Evolutionary conservation across 2,329 filamentous ascomycete genomes (phyloP), one percentile per base, ranked within the genome.

Genomic region (Penicillium polonicum): DNA sequence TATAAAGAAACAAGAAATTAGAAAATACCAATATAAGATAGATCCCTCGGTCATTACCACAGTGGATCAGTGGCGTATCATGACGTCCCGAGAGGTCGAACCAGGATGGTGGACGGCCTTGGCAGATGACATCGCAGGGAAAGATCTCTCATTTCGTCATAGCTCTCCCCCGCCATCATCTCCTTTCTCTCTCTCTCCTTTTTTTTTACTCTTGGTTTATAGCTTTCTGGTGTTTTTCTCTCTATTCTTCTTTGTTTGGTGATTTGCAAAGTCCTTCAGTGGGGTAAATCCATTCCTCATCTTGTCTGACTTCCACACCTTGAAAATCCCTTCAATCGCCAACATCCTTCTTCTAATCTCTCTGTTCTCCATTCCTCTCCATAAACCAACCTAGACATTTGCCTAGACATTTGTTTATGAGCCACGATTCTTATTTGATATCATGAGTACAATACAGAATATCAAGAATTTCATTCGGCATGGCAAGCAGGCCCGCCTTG

Each of bases 391-490:
- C 9, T 12, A 19, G 10, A 44, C 25, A 41, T 10, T 8, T 27
- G 12, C 4, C 19, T 12, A 19, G 10, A 44, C 25, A 41, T 10
- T 8, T 27, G 12, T 41, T 60, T 17, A 45, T 25, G 45, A 50
- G 43, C 38, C 55, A 58, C 46, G 50, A 56, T 60, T 65, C 5
- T 21, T 53, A 13, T 48, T 31, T 21, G 29, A 19, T 29, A 70
- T 44, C 71, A 87, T 87, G 85, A 85, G 83, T 69, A 85, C 85
- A 46, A 96, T 97, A 80, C 93, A 97, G 80, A 94, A 94, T 74
- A 85, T 97, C 70, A 97, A 97, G 80, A 97, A 97, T 78, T 95
- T 97, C 78, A 94, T 97, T 78, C 90, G 93, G 66, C 93, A 97
- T 82, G 93, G 93, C 78, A 97, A 97, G 82, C 92, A 96, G 82